Evolutionary conservation across 106 monocot genomes (phyloP).

Genomic region (Apostasia ramifera): DNA sequence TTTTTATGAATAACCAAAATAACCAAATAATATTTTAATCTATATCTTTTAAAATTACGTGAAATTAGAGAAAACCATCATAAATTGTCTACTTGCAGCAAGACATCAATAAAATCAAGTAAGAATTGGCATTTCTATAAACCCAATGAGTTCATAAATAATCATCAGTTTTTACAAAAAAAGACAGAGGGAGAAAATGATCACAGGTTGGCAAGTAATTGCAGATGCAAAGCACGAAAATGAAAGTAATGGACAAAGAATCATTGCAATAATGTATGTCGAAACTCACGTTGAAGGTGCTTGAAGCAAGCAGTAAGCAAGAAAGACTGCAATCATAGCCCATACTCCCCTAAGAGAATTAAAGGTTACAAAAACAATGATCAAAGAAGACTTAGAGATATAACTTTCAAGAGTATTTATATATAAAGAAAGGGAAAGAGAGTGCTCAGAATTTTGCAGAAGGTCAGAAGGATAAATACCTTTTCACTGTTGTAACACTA

Average conservation of each 20-base stretch:
- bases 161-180: background rate
- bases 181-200: background rate
- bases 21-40: background rate
- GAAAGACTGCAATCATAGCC: slow-evolving; percentile 61
- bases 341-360: slow-evolving; percentile 29
- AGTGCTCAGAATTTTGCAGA: background rate
- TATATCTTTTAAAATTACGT: background rate
- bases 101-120: background rate
- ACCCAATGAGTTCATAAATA: background rate
- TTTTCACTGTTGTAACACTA: slow-evolving; percentile 65
- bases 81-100: background rate
- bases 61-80: background rate
- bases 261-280: background rate
- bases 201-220: background rate
- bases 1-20: too few species aligned
- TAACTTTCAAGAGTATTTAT: too few species aligned
- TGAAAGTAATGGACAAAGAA: background rate
- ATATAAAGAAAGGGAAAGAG: too few species aligned
- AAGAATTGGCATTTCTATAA: background rate
- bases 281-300: slow-evolving; percentile 64
- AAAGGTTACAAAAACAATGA: too few species aligned
- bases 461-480: slow-evolving; percentile 31
- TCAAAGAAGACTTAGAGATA: background rate
- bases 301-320: slow-evolving; percentile 60
- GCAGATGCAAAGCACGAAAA: background rate